Evolutionary conservation across 331 rosid species (phyloP).

Genomic region (Quercus lobata): DNA sequence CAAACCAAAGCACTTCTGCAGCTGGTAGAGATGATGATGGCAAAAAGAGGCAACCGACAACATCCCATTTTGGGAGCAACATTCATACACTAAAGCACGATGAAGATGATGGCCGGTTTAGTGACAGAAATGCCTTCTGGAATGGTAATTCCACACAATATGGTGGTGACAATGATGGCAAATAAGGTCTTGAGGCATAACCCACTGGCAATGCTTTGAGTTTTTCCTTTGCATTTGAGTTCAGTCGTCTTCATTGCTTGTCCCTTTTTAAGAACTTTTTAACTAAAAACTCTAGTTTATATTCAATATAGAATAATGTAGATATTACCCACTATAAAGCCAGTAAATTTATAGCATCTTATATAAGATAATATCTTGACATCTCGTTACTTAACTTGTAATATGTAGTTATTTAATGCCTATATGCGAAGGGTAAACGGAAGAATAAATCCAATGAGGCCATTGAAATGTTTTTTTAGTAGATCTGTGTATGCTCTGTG

Average conservation of each 20-base stretch:
- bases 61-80: constrained; percentile 42
- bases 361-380: background rate
- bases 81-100: constrained; percentile 49
- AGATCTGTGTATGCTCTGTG: background rate
- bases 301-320: background rate
- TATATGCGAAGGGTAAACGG: background rate
- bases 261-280: background rate
- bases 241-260: background rate
- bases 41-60: constrained; percentile 6
- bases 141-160: constrained; percentile 64
- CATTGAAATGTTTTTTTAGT: background rate
- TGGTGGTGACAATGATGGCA: constrained; percentile 38
- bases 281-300: background rate
- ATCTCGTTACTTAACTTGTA: background rate
- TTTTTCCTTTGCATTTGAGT: background rate
- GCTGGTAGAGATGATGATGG: constrained; percentile 18
- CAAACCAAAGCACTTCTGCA: constrained; percentile 15
- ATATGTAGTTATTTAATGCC: background rate
- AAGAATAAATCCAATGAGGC: background rate
- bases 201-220: background rate
- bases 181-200: constrained; percentile 17
- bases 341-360: background rate
- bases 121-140: constrained; percentile 47
- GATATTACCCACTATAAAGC: background rate
- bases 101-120: constrained; percentile 47